Percentiles rank a stretch among this genome's conserved stretches.
phyloP scores from a whole-genome alignment of 495 filamentous ascomycete species.

The Neurospora tetrasperma region DNA sequence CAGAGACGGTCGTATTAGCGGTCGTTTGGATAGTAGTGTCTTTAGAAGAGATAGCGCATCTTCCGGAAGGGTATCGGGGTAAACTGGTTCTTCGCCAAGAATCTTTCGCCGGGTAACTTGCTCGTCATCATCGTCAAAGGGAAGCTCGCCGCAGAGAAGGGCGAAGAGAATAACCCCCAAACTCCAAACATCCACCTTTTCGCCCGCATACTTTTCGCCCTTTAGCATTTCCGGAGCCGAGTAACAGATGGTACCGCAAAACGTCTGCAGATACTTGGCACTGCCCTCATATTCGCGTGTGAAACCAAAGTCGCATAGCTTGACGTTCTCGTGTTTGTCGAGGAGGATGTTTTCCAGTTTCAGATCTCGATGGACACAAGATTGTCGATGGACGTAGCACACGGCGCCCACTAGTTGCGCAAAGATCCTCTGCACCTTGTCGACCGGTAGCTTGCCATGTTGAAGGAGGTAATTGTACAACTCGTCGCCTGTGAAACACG shows the following conservation, averaged over 20 bases:
- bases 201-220: constrained; percentile 93
- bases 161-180: constrained; percentile 94
- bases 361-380: constrained; percentile 91
- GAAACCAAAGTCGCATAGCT: constrained; percentile 98
- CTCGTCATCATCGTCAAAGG: constrained; percentile 93
- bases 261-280: constrained; percentile 90
- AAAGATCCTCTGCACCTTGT: constrained; percentile 92
- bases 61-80: constrained; percentile 65
- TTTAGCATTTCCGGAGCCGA: constrained; percentile 97
- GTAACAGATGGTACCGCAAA: constrained; percentile 96
- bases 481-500: constrained; percentile 63
- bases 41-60: constrained; percentile 70
- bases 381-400: constrained; percentile 88
- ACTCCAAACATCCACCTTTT: constrained; percentile 98
- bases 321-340: constrained; percentile 95
- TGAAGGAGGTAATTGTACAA: constrained; percentile 89
- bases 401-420: constrained; percentile 93
- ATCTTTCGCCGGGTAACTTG: constrained; percentile 76
- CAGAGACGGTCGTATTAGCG: constrained; percentile 70
- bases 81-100: constrained; percentile 70
- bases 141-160: constrained; percentile 81
- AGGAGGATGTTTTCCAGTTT: constrained; percentile 96
- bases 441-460: constrained; percentile 71
- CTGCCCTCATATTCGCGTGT: constrained; percentile 95
- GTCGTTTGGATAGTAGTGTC: constrained; percentile 75